phyloP scores from a whole-genome alignment of 1,284 basidiomycete species.

The Cryptococcus hybrid region DNA sequence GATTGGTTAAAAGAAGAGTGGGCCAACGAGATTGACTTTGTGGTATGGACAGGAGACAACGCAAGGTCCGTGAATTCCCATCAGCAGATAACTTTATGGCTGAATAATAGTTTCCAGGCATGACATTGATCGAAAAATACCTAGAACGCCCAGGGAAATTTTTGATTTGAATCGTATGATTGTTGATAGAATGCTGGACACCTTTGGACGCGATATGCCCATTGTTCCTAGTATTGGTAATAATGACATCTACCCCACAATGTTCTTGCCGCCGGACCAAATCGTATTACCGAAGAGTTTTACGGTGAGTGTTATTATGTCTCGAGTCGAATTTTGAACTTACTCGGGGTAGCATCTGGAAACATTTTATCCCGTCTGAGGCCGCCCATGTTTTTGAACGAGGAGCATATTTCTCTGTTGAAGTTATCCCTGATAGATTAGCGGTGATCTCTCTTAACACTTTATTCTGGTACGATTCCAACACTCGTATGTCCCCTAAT shows the following conservation, averaged over 20 bases:
- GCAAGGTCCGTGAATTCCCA: constrained; percentile 60
- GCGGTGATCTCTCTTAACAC: constrained; percentile 87
- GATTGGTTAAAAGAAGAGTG: constrained; percentile 77
- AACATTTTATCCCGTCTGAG: constrained; percentile 75
- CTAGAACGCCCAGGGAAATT: constrained; percentile 79
- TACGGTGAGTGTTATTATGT: constrained; percentile 55
- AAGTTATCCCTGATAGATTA: constrained; percentile 72
- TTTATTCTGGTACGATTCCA: constrained; percentile 88
- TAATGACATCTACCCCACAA: constrained; percentile 82
- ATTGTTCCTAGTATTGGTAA: constrained; percentile 84
- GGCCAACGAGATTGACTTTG: constrained; percentile 83
- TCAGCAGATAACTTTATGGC: constrained; percentile 2
- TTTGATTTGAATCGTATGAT: constrained; percentile 70
- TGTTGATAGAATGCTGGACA: constrained; percentile 65
- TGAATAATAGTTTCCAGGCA: constrained; percentile 59
- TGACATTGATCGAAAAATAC: constrained; percentile 77
- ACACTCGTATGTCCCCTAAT: constrained; percentile 62
- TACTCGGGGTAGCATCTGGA: constrained; percentile 66
- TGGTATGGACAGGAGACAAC: constrained; percentile 90
- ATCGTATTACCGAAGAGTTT: constrained; percentile 72
- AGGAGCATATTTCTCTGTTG: constrained; percentile 79
- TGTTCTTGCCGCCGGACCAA: constrained; percentile 63
- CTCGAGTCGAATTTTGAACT: neutral
- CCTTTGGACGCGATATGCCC: constrained; percentile 71
- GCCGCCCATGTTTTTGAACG: constrained; percentile 76